Percentiles rank a stretch among this genome's conserved stretches.
Conservation (phyloP, 140 eudicot species). For the Oenanthe javanica region DNA sequence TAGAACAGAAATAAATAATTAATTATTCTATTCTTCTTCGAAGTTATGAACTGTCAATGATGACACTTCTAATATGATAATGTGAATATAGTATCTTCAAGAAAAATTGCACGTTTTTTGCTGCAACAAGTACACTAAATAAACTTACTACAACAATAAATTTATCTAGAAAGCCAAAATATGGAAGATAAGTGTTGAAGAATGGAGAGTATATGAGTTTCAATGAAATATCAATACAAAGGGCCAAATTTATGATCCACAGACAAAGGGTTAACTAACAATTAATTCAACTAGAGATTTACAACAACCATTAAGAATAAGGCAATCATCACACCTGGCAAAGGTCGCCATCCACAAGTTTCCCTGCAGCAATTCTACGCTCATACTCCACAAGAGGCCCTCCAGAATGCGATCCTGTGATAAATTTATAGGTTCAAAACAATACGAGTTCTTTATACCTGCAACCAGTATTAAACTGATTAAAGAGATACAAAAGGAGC, state of each 20-base stretch:
- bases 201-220: neutral
- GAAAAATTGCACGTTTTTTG: neutral
- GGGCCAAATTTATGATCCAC: neutral
- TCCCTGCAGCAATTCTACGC: slow-evolving; percentile 81
- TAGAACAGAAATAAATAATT: too few relatives aligned
- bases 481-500: neutral
- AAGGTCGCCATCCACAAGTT: slow-evolving; percentile 79
- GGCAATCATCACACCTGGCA: slow-evolving; percentile 45
- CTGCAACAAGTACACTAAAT: neutral
- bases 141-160: neutral
- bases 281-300: neutral
- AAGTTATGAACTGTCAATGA: neutral
- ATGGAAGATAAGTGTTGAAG: neutral
- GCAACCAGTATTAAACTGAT: neutral
- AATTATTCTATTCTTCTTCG: neutral
- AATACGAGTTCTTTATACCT: neutral
- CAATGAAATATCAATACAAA: neutral
- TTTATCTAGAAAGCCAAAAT: neutral
- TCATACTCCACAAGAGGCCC: slow-evolving; percentile 94
- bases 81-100: neutral
- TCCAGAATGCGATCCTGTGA: slow-evolving; percentile 34
- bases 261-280: neutral
- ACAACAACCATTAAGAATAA: neutral
- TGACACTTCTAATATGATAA: neutral
- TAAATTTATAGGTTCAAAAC: slow-evolving; percentile 4